Base-by-base conservation (phyloP, 164 flowering plant genomes). In the Magnolia kwangsiensis region DNA sequence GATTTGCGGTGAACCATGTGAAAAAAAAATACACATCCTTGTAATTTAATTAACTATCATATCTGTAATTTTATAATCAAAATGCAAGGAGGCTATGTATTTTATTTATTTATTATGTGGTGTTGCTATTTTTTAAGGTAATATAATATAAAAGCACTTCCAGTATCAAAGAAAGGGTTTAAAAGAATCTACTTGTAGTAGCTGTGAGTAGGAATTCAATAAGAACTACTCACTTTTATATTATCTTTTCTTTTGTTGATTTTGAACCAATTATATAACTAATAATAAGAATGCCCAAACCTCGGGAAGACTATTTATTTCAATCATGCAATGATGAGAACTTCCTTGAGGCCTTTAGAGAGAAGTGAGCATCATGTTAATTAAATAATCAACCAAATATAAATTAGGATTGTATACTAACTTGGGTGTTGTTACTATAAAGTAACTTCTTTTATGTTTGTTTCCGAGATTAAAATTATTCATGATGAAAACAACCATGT, bases 301-400 rank as follows among this genome's bases (percentile, higher is more conserved):
- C 24, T 63, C 1, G 0, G 75, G 69, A 73, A 61, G 64, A 72
- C 55, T 72, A 63, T 72, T 45, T 73, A 31, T 5, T 73, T 63
- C 67, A 73, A 63, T 73, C 75, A 73, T 63, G 37, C 67, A 61
- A 63, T 61, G 75, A 73, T 73, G 75, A 63, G 69, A 6, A 59
- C 50, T 61, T 27, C 65, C 14, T 8, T 14, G 18, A 51, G 7
- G 23, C 27, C 19, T 24, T 72, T 51, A 29, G 24, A 19, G 8
- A 55, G 73, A 20, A 50, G 8, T n/a, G 16, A 7, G 29, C 23
- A 9, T 10, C 7, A 18, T 31, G n/a, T 50, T 50, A 50, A 50
- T 3, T 11, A 14, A 50, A 55, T 51, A 13, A 74, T 16, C 11
- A 21, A 10, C 21, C 27, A 65, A 21, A 65, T 31, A 74, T 64